Evolutionary conservation across 768 basidiomycete species (phyloP).

Genomic region (Erythrobasidium yunnanense): DNA sequence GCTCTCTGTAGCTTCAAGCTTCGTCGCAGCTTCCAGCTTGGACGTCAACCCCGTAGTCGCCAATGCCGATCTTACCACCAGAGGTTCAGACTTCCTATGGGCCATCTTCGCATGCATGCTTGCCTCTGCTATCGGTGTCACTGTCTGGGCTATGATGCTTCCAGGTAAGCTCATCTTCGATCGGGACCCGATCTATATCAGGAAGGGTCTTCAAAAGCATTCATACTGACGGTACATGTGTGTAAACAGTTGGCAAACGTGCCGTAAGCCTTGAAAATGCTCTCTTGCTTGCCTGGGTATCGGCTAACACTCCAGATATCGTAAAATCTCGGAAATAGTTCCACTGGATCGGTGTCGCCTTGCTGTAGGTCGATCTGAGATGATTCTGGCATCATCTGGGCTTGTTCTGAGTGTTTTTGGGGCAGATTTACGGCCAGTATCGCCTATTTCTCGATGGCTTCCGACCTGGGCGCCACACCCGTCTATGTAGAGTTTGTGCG

Average conservation of each 20-base stretch:
- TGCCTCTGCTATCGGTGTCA: constrained; percentile 43
- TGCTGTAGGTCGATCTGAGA: constrained; percentile 42
- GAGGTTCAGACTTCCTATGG: constrained; percentile 52
- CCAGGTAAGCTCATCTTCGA: background rate
- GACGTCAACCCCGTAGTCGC: constrained; percentile 10
- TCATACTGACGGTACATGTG: too few species aligned
- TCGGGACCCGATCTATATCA: too few species aligned
- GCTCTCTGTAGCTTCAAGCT: background rate
- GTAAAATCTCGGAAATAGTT: constrained; percentile 50
- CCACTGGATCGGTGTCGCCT: constrained; percentile 48
- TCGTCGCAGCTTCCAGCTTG: background rate
- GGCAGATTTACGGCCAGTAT: constrained; percentile 43
- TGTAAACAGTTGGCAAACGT: too few species aligned
- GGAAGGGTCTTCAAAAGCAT: too few species aligned
- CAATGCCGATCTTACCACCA: constrained; percentile 44
- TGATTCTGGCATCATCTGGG: too few species aligned
- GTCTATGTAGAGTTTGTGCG: constrained; percentile 46
- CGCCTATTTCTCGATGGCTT: constrained; percentile 52
- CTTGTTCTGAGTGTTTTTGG: too few species aligned
- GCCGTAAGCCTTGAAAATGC: too few species aligned
- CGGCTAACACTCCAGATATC: too few species aligned
- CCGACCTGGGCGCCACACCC: constrained; percentile 49
- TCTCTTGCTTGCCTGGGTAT: too few species aligned
- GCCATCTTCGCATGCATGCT: constrained; percentile 50
- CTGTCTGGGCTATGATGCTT: constrained; percentile 42